Evolutionary conservation across 306 rosid species (phyloP).

Genomic region (Pyrus betulifolia): DNA sequence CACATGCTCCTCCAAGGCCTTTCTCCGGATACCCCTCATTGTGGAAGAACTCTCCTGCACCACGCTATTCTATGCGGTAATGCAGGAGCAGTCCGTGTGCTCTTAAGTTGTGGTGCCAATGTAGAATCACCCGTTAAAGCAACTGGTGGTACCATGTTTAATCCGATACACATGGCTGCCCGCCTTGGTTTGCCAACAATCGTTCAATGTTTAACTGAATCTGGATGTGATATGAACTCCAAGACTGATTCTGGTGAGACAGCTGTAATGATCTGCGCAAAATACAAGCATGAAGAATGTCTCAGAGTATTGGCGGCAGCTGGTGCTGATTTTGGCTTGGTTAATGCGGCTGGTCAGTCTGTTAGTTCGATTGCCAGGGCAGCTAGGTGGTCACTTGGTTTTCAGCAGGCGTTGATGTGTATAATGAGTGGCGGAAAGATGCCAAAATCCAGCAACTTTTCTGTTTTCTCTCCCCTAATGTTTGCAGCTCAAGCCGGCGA

Average conservation of each 20-base stretch:
- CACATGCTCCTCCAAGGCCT: constrained; percentile 52
- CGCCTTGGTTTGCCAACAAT: constrained; percentile 57
- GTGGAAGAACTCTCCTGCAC: constrained; percentile 80
- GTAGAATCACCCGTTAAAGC: constrained; percentile 53
- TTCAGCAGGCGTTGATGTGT: constrained; percentile 46
- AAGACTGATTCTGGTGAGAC: constrained; percentile 65
- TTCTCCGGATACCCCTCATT: constrained; percentile 29
- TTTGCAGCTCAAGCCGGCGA: constrained; percentile 68
- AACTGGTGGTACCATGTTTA: constrained; percentile 44
- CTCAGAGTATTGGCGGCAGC: constrained; percentile 54
- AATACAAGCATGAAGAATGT: constrained; percentile 57
- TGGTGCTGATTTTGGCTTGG: constrained; percentile 80
- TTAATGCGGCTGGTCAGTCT: constrained; percentile 54
- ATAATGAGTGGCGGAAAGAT: constrained; percentile 40
- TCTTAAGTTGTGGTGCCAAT: constrained; percentile 52
- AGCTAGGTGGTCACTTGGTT: constrained; percentile 61
- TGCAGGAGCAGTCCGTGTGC: constrained; percentile 50
- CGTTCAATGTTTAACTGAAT: constrained; percentile 55
- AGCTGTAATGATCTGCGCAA: constrained; percentile 67
- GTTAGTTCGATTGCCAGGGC: constrained; percentile 57
- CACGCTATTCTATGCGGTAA: constrained; percentile 82
- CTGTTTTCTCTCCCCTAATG: constrained; percentile 53
- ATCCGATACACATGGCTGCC: constrained; percentile 80
- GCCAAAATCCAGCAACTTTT: constrained; percentile 53
- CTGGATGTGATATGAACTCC: constrained; percentile 71